Conservation (phyloP, 2,329 filamentous ascomycete genomes). For the Arthrobotrys megalospora region DNA sequence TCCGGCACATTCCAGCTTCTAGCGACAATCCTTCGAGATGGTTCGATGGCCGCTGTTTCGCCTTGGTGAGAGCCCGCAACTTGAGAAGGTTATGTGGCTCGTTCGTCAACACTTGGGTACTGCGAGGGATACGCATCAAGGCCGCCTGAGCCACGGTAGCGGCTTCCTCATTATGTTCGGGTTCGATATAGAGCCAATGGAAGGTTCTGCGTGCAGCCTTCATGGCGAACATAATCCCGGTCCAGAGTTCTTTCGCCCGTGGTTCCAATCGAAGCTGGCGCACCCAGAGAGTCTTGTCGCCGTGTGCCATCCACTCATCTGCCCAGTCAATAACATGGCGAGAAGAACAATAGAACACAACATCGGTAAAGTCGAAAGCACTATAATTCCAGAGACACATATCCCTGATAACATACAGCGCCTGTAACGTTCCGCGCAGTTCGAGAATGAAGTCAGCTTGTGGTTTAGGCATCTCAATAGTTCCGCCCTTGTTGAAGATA, state of each 20-base stretch:
- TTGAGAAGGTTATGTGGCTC: constrained; percentile 20
- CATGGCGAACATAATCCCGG: constrained; percentile 40
- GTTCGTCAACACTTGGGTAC: constrained; percentile 13
- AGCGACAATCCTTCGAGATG: constrained; percentile 39
- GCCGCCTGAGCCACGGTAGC: not conserved
- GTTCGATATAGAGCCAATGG: constrained; percentile 40
- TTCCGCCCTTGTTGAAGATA: constrained; percentile 44
- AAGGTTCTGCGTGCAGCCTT: constrained; percentile 30
- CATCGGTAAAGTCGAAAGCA: constrained; percentile 55
- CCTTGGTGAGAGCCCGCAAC: constrained; percentile 17
- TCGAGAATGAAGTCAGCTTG: constrained; percentile 36
- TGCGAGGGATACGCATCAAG: constrained; percentile 5
- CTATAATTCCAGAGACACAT: constrained; percentile 33
- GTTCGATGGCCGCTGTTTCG: constrained; percentile 29
- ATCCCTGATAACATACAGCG: constrained; percentile 40
- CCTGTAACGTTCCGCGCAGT: constrained; percentile 37
- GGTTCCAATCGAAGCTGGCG: constrained; percentile 36
- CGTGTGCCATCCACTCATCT: constrained; percentile 24
- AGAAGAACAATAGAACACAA: constrained; percentile 46
- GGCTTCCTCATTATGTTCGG: constrained; percentile 44
- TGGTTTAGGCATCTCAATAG: constrained; percentile 25
- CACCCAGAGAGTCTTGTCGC: constrained; percentile 39
- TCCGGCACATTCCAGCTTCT: constrained; percentile 57
- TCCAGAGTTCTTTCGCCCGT: constrained; percentile 45
- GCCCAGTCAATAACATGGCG: constrained; percentile 44